Evolutionary conservation across 83 land plant species (phyloP), one percentile per base, ranked within the genome.

Genomic region (Larix sibirica): DNA sequence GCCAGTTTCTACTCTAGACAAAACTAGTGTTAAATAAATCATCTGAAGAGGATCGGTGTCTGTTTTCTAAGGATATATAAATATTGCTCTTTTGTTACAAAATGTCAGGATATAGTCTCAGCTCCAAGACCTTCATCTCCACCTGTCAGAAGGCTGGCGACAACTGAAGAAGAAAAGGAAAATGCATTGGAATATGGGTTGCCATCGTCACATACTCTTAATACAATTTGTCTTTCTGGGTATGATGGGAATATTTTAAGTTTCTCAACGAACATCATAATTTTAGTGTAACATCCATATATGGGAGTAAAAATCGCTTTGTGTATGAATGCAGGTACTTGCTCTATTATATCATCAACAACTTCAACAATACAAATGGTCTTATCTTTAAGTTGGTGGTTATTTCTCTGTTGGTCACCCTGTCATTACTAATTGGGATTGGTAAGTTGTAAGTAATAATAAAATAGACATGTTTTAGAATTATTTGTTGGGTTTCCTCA

Each of bases 171-270:
- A 82, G 99, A 97, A 85, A 83, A 91, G 56, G 94, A 90, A 74
- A 90, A 90, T 86, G 93, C 97, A 9, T 56, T 90, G 85, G 99
- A 98, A 86, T 96, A 92, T 89, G 99, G 99, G 64, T 90, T 98
- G 86, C 99, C 99, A 64, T 98, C 99, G 66, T 96, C 99, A 54
- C 99, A 98, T 84, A 92, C 94, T 67, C 95, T 96, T 58, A 97
- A 97, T 87, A 97, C 98, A 5, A 90, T 97, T 74, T 94, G 99
- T 86, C 87, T 98, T 26, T 83, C 94, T 28, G 96, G 96, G 99
- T 97, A 94, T 47, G 82, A 58, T 76, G 76, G 26, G 38, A 50
- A 40, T n/a, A 28, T 28, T 36, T 81, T 67, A 17, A 13, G 16
- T 14, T 26, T 36, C 44, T 24, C 31, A 20, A 56, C 14, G 18